These are phyloP conservation scores for Paracamarosporium sp. DNA, from an alignment of 2,329 filamentous ascomycete species.

Conservation along the genomic window DNA sequence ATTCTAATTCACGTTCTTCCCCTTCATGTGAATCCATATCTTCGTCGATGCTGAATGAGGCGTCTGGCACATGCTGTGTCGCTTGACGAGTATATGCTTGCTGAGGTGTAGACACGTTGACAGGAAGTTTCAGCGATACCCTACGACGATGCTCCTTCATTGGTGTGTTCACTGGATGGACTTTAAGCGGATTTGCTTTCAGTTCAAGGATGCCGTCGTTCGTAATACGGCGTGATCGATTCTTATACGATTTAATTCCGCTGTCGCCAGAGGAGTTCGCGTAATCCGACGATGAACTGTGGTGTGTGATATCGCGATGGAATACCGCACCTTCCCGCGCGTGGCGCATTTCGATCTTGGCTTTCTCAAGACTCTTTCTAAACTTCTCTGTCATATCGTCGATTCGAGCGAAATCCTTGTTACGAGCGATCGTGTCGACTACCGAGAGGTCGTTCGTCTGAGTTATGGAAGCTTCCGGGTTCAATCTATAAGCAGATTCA, in stretches of 20 bases:
- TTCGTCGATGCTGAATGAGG: background rate
- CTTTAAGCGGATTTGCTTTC: background rate
- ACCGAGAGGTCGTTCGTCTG: background rate
- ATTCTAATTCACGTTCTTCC: constrained; percentile 35
- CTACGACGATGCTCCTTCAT: constrained; percentile 1
- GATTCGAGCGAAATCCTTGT: background rate
- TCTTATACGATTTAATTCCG: background rate
- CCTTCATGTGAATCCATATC: constrained; percentile 5
- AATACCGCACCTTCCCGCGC: too few species aligned
- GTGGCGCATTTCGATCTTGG: background rate
- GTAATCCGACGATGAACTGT: background rate
- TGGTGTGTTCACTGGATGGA: background rate
- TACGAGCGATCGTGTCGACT: background rate
- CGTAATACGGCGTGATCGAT: background rate
- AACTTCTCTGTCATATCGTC: background rate
- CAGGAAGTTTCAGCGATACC: constrained; percentile 9
- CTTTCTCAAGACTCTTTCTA: background rate
- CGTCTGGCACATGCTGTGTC: background rate
- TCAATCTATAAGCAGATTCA: too few species aligned
- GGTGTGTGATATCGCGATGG: background rate
- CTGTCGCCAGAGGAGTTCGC: background rate
- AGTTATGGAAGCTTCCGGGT: background rate
- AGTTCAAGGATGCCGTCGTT: constrained; percentile 2
- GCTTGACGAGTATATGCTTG: background rate
- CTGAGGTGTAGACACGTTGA: background rate